phyloP scores from a whole-genome alignment of 345 rosid genomes.

The Hypericum perforatum region DNA sequence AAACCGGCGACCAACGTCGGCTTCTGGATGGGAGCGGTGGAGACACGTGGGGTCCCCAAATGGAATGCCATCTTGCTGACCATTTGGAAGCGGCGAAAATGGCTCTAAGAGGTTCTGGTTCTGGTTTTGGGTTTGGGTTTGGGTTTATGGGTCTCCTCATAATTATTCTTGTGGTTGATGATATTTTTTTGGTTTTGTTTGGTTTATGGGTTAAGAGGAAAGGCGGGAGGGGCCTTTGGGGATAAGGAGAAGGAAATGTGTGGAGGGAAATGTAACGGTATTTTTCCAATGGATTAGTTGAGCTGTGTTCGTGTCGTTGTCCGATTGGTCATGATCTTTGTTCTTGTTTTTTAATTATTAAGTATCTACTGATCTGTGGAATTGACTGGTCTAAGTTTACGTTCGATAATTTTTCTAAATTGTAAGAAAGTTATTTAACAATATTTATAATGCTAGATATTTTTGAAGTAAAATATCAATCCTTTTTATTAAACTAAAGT shows the following conservation, averaged over 20 bases:
- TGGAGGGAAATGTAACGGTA: constrained; percentile 50
- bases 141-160: not conserved
- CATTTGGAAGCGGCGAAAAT: constrained; percentile 14
- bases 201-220: constrained; percentile 29
- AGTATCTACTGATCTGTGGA: too few relatives aligned
- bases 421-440: too few relatives aligned
- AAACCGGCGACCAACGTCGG: constrained; percentile 14
- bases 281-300: not conserved
- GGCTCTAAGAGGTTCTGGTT: not conserved
- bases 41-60: constrained; percentile 48
- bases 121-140: constrained; percentile 12
- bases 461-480: too few relatives aligned
- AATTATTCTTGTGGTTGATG: not conserved
- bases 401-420: too few relatives aligned
- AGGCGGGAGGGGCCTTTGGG: constrained; percentile 1
- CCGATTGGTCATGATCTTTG: too few relatives aligned
- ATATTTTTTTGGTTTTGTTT: constrained; percentile 12
- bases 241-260: constrained; percentile 45
- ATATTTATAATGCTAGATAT: too few relatives aligned
- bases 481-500: too few relatives aligned
- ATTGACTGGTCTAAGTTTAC: too few relatives aligned
- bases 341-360: too few relatives aligned
- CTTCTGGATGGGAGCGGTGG: constrained; percentile 31
- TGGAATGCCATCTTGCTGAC: constrained; percentile 47
- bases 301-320: too few relatives aligned